Conservation (phyloP, 2,329 filamentous ascomycete species). For the Lojkania enalia region DNA sequence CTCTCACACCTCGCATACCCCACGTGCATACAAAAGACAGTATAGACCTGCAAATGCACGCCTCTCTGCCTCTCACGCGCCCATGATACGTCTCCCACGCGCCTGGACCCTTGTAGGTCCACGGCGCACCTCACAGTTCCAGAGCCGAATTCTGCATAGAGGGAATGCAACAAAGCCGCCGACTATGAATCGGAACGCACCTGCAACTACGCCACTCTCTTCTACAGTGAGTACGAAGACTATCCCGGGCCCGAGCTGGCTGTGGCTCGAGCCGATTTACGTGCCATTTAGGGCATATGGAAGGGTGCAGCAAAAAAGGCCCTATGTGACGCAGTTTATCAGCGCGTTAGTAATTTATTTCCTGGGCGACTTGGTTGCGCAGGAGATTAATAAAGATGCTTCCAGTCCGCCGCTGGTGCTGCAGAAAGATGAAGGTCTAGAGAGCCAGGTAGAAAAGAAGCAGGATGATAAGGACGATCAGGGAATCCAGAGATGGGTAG, state of each 20-base stretch:
- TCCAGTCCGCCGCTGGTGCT: neutral
- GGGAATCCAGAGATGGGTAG: conserved; percentile 48
- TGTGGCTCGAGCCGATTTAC: conserved; percentile 52
- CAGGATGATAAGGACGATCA: conserved; percentile 28
- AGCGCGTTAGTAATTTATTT: conserved; percentile 79
- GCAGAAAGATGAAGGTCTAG: conserved; percentile 14
- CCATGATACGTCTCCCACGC: conserved; percentile 36
- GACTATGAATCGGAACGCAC: neutral
- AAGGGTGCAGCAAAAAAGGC: conserved; percentile 69
- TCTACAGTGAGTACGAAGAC: conserved; percentile 28
- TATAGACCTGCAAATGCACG: neutral
- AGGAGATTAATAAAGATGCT: conserved; percentile 57
- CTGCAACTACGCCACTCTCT: conserved; percentile 11
- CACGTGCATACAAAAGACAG: conserved; percentile 13
- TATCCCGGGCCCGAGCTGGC: conserved; percentile 50
- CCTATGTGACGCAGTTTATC: conserved; percentile 77
- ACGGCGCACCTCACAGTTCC: conserved; percentile 23
- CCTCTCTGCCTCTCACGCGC: conserved; percentile 11
- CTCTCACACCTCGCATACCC: neutral
- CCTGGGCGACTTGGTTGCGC: conserved; percentile 75
- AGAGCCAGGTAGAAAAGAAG: conserved; percentile 3
- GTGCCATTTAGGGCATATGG: conserved; percentile 62
- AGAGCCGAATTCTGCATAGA: neutral
- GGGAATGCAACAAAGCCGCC: conserved; percentile 23
- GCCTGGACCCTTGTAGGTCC: conserved; percentile 28